A percentile compares a stretch with the other conserved stretches of the same genome.
These are phyloP conservation scores for Lecanicillium sp. DNA, from an alignment of 2,329 filamentous ascomycete genomes.

Conservation along the genomic window DNA sequence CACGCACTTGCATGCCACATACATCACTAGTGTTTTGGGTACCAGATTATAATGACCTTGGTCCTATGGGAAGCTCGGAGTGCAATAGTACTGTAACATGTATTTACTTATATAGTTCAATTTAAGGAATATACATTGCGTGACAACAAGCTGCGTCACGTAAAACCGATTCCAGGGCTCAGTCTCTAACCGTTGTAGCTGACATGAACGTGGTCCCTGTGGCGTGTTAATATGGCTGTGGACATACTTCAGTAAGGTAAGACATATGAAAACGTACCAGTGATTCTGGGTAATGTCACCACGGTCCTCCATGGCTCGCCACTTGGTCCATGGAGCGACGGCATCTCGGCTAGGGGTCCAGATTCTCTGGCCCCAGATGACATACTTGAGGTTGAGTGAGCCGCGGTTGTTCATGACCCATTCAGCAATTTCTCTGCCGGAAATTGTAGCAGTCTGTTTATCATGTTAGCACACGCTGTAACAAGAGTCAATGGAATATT, in stretches of 20 bases:
- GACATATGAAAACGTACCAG: slow-evolving; percentile 22
- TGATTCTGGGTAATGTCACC: slow-evolving; percentile 34
- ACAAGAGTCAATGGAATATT: no score
- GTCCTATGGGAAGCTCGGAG: no score
- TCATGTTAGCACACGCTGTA: neutral
- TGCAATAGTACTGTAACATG: no score
- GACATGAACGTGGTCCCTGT: slow-evolving; percentile 22
- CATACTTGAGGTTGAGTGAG: slow-evolving; percentile 35
- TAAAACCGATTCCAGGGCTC: no score
- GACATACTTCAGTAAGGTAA: neutral
- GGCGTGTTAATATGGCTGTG: neutral
- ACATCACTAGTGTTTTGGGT: no score
- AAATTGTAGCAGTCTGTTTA: slow-evolving; percentile 24
- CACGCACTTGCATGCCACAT: no score
- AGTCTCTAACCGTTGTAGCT: slow-evolving; percentile 17
- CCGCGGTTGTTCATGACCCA: slow-evolving; percentile 38
- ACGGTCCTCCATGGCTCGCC: slow-evolving; percentile 35
- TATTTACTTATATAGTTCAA: no score
- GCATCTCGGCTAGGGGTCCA: slow-evolving; percentile 30
- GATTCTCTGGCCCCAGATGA: slow-evolving; percentile 43
- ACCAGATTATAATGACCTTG: no score
- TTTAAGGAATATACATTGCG: no score
- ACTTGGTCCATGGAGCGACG: slow-evolving; percentile 25
- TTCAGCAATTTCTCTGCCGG: slow-evolving; percentile 36
- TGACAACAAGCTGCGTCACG: no score